These are phyloP conservation scores for Cryphonectria naterciae DNA, from an alignment of 2,329 filamentous ascomycete genomes.

Conservation along the genomic window DNA sequence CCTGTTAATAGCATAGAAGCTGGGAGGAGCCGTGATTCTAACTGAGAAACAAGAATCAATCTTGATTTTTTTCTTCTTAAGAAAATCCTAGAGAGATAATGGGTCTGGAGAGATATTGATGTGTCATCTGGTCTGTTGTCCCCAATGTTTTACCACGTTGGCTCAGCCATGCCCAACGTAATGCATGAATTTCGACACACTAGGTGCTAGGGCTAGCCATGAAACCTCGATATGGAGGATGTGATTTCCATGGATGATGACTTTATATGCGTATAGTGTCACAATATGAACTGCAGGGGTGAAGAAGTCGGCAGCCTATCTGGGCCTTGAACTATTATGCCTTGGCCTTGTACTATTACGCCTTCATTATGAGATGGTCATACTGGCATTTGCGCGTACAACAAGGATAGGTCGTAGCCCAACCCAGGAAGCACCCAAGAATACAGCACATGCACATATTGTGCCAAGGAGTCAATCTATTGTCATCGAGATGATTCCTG, in stretches of 20 bases:
- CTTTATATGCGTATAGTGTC: not conserved
- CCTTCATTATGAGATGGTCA: too few species aligned
- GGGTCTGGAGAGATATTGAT: not conserved
- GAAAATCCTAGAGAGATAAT: not conserved
- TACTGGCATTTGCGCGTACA: too few species aligned
- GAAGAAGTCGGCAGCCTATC: not conserved
- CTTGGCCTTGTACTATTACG: too few species aligned
- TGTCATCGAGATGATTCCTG: too few species aligned
- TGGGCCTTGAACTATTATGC: not conserved
- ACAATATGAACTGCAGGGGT: not conserved
- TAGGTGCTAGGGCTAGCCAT: conserved; percentile 13
- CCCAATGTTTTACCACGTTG: not conserved
- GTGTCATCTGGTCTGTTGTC: not conserved
- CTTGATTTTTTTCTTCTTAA: not conserved
- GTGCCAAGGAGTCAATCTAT: too few species aligned
- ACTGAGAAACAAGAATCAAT: not conserved
- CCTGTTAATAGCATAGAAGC: too few species aligned
- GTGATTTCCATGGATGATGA: not conserved
- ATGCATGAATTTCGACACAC: conserved; percentile 21
- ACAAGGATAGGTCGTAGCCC: too few species aligned
- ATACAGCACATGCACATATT: too few species aligned
- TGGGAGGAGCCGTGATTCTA: not conserved
- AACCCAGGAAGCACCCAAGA: too few species aligned
- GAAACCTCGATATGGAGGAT: not conserved
- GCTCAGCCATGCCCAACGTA: conserved; percentile 16